Conservation (phyloP, 1,284 basidiomycete genomes). For the Austroboletus novae-zelandiae region DNA sequence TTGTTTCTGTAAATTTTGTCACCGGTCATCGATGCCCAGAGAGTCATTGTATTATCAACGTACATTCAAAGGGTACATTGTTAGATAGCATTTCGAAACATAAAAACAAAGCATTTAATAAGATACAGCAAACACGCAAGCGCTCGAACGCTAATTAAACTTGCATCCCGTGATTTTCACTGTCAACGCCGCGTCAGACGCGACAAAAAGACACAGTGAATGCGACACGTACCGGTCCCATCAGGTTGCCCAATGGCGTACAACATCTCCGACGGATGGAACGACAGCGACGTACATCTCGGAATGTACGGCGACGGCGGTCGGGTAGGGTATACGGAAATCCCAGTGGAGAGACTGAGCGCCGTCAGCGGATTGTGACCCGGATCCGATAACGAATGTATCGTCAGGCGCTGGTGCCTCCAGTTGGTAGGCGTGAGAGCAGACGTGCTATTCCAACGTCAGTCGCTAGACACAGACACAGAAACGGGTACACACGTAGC, state of each 20-base stretch:
- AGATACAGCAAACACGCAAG: constrained; percentile 7
- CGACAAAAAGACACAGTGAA: background rate
- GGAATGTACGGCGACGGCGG: constrained; percentile 60
- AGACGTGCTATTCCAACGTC: constrained; percentile 49
- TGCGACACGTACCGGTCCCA: constrained; percentile 57
- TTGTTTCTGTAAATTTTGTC: too few species aligned
- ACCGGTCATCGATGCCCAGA: too few species aligned
- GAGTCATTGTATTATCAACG: too few species aligned
- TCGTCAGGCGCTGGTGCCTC: constrained; percentile 58
- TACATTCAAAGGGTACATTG: too few species aligned
- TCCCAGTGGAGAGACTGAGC: constrained; percentile 51
- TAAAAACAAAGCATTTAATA: constrained; percentile 1
- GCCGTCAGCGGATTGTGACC: constrained; percentile 41
- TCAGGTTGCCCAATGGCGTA: constrained; percentile 72
- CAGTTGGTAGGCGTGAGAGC: constrained; percentile 57
- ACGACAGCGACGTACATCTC: constrained; percentile 59
- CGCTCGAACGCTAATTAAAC: constrained; percentile 15
- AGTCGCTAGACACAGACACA: background rate
- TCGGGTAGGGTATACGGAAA: constrained; percentile 51
- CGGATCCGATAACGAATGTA: constrained; percentile 52
- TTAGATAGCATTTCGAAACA: constrained; percentile 9
- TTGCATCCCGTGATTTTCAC: constrained; percentile 50
- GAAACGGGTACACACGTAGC: constrained; percentile 64
- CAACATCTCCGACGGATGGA: constrained; percentile 82
- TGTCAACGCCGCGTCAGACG: constrained; percentile 21